These are phyloP conservation scores for Leccinum uliginosum DNA, from an alignment of 768 basidiomycete species.

Conservation along the genomic window DNA sequence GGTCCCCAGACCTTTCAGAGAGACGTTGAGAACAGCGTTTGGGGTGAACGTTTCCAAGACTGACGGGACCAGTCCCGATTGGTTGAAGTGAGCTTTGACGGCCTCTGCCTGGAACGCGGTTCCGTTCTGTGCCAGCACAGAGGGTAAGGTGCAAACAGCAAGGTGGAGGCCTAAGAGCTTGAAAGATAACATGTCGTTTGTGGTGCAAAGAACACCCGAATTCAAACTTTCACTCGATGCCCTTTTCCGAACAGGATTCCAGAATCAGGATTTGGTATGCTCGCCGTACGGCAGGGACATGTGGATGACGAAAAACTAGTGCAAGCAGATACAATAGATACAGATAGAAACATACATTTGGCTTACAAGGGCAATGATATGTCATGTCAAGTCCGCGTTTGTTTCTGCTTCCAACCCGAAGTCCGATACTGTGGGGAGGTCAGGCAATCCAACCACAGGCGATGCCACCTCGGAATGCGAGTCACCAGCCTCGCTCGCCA, in stretches of 20 bases:
- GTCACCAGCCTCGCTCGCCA: constrained; percentile 34
- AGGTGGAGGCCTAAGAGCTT: constrained; percentile 23
- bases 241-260: constrained; percentile 10
- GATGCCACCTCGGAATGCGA: constrained; percentile 26
- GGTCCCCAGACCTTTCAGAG: constrained; percentile 45
- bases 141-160: constrained; percentile 33
- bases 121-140: constrained; percentile 45
- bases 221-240: background rate
- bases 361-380: constrained; percentile 20
- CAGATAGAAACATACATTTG: constrained; percentile 28
- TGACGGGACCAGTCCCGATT: constrained; percentile 58
- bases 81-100: constrained; percentile 65
- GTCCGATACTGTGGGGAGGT: constrained; percentile 27
- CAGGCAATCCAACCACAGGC: constrained; percentile 22
- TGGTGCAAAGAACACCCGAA: background rate
- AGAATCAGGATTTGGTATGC: constrained; percentile 21
- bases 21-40: constrained; percentile 49
- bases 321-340: constrained; percentile 32
- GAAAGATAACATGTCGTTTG: constrained; percentile 13
- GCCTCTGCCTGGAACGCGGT: constrained; percentile 46
- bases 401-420: constrained; percentile 25
- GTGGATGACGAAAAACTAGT: constrained; percentile 22
- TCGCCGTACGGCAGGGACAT: constrained; percentile 2
- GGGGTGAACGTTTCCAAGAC: constrained; percentile 60
- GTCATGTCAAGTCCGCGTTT: constrained; percentile 22